These are phyloP conservation scores for Rhododendron griersonianum DNA, from an alignment of 148 eudicot genomes.

Conservation along the genomic window DNA sequence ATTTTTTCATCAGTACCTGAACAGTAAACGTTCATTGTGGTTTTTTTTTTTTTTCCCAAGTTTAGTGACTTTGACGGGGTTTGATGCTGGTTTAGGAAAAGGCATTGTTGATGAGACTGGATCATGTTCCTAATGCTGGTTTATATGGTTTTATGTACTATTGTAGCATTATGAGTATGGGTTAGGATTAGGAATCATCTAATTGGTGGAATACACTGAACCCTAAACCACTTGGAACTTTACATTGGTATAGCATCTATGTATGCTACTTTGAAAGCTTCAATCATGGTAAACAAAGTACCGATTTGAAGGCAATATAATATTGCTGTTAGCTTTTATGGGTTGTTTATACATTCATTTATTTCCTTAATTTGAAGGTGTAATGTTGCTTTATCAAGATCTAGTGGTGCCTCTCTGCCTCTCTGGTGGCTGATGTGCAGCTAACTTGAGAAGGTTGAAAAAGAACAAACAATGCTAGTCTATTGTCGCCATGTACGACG, in stretches of 20 bases:
- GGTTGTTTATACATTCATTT: background rate
- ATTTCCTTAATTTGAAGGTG: background rate
- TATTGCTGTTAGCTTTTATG: background rate
- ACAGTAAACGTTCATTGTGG: no score
- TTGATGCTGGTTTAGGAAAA: background rate
- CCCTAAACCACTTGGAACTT: background rate
- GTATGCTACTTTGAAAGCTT: background rate
- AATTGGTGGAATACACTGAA: background rate
- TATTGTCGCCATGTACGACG: background rate
- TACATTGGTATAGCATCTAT: background rate
- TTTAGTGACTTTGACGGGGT: background rate
- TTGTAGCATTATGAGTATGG: background rate
- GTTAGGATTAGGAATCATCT: background rate
- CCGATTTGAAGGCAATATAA: background rate
- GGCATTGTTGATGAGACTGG: background rate
- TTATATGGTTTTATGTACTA: background rate
- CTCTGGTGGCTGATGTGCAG: background rate
- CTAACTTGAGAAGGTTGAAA: background rate
- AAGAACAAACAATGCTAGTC: background rate
- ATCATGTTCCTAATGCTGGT: background rate
- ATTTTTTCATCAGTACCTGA: no score
- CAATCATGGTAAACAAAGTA: background rate
- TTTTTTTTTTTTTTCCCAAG: background rate
- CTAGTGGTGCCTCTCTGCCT: background rate
- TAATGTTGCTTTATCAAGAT: background rate